phyloP scores from a whole-genome alignment of 2,329 filamentous ascomycete genomes.

The Capronia americana region DNA sequence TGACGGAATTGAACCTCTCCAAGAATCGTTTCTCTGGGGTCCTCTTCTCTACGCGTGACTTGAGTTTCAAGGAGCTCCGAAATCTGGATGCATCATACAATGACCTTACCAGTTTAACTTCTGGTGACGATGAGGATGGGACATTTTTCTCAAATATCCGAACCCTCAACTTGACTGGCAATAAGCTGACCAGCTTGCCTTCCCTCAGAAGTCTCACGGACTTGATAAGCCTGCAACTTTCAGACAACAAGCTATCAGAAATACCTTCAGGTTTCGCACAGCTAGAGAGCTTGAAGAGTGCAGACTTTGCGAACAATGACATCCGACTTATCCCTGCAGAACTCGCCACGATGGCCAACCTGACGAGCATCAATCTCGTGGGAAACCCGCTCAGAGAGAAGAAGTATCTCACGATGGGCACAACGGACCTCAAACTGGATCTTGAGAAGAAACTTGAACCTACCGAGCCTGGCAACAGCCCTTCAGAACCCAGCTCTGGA shows the following conservation, averaged over 20 bases:
- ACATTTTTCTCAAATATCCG: conserved; percentile 71
- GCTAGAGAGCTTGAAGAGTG: conserved; percentile 72
- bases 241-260: conserved; percentile 78
- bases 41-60: conserved; percentile 38
- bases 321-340: conserved; percentile 76
- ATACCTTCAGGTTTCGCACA: conserved; percentile 78
- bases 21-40: conserved; percentile 71
- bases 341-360: conserved; percentile 77
- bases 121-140: conserved; percentile 55
- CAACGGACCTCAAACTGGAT: conserved; percentile 44
- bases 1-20: conserved; percentile 72
- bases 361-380: conserved; percentile 76
- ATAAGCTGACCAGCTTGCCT: conserved; percentile 76
- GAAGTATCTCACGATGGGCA: conserved; percentile 80
- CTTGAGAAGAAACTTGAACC: conserved; percentile 29
- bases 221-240: conserved; percentile 70
- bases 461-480: not conserved
- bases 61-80: conserved; percentile 74
- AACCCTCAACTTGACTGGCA: conserved; percentile 77
- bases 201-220: conserved; percentile 75
- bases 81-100: conserved; percentile 80
- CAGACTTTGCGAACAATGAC: conserved; percentile 85
- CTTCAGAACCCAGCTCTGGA: not conserved
- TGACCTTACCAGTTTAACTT: conserved; percentile 63
- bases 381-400: conserved; percentile 92